Conservation (phyloP, 139 green algal genomes). For the Yamagishiella unicocca region DNA sequence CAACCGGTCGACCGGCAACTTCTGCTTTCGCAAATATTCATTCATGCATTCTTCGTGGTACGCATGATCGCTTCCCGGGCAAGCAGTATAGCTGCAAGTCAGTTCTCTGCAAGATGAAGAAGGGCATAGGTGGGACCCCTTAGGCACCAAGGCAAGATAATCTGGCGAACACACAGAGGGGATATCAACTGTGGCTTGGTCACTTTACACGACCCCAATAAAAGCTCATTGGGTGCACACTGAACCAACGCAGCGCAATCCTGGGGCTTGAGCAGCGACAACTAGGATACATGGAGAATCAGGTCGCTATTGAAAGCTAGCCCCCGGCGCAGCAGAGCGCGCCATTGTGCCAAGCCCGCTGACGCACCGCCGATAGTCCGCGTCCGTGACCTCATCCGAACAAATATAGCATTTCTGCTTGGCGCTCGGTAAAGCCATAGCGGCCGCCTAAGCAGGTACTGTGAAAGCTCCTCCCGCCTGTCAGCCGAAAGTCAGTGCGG, state of each 20-base stretch:
- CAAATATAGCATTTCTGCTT: conserved; percentile 25
- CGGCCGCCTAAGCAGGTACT: not conserved
- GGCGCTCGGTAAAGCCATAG: not conserved
- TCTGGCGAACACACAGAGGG: not conserved
- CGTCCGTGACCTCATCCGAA: conserved; percentile 23
- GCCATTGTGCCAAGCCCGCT: no score
- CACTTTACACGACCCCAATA: not conserved
- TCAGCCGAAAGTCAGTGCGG: not conserved
- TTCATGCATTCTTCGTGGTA: conserved; percentile 29
- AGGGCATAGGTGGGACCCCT: not conserved
- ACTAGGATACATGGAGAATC: not conserved
- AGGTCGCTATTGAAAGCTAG: not conserved
- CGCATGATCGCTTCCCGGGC: not conserved
- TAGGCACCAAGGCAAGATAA: not conserved
- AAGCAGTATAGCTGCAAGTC: conserved; percentile 2
- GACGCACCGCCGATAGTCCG: not conserved
- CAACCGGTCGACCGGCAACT: not conserved
- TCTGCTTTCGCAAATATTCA: conserved; percentile 9
- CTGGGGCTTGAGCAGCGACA: not conserved
- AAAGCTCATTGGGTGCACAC: no score
- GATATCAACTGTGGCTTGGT: no score
- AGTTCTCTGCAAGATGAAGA: not conserved
- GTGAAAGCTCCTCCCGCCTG: not conserved
- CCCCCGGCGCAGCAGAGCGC: not conserved
- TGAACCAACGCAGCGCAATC: not conserved